Evolutionary conservation across 768 basidiomycete genomes (phyloP).

Genomic region (Lepiota venenata): DNA sequence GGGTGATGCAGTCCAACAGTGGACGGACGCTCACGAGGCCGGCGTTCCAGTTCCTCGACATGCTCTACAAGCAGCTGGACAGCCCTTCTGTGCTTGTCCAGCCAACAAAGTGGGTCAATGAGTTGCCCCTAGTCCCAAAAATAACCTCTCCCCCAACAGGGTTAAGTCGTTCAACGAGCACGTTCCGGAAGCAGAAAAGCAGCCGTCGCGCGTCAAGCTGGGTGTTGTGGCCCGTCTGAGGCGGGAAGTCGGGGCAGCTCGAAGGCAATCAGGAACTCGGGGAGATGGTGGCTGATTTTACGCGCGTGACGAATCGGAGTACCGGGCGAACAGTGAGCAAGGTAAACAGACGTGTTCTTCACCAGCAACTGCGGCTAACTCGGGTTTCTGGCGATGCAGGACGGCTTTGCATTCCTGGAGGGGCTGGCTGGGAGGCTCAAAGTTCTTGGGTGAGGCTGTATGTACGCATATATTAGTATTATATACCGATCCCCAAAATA

Average conservation of each 20-base stretch:
- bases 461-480: not conserved
- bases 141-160: slow-evolving; percentile 17
- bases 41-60: slow-evolving; percentile 67
- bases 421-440: slow-evolving; percentile 53
- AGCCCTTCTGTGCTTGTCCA: slow-evolving; percentile 60
- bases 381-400: slow-evolving; percentile 27
- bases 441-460: slow-evolving; percentile 29
- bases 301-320: slow-evolving; percentile 62
- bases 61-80: slow-evolving; percentile 65
- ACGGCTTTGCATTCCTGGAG: slow-evolving; percentile 68
- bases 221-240: slow-evolving; percentile 57
- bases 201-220: slow-evolving; percentile 50
- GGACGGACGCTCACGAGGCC: slow-evolving; percentile 68
- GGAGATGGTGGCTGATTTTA: slow-evolving; percentile 66
- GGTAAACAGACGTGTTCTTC: slow-evolving; percentile 25
- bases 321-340: slow-evolving; percentile 73
- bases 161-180: slow-evolving; percentile 38
- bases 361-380: not conserved
- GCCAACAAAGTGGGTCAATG: slow-evolving; percentile 46
- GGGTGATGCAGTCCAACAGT: slow-evolving; percentile 58
- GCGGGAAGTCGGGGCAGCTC: slow-evolving; percentile 47
- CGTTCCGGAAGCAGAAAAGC: slow-evolving; percentile 32
- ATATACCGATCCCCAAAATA: slow-evolving; percentile 6
- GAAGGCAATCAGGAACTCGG: slow-evolving; percentile 57
- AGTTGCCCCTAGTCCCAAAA: not conserved